Base-by-base conservation (phyloP, 1,284 basidiomycete genomes). In the Grifola frondosa region DNA sequence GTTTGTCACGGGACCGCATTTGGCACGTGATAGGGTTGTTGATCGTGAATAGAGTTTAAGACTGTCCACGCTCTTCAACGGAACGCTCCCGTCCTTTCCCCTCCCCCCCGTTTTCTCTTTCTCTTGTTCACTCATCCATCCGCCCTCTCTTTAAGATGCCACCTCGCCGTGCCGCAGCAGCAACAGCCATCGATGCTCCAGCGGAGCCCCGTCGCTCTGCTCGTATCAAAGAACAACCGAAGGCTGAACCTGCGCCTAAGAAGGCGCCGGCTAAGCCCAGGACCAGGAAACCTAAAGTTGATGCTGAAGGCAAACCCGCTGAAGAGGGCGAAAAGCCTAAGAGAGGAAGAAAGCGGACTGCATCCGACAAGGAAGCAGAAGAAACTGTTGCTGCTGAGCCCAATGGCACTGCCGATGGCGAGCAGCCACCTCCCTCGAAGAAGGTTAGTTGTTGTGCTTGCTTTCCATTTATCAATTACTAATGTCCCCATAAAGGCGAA, bases 191-290 rank as follows among this genome's bases (percentile, higher is more conserved):
- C 28, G 67, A 68, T 24, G 50, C 60, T 35, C 43, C 63, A 15
- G 53, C 67, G n/a, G 77, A 74, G 59, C 80, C 84, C 36, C 83
- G 84, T 62, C 84, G 85, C 63, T 85, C 83, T 9, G 67, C 77
- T 24, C 80, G 84, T 53, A 85, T 88, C 67, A 85, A 86, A 63
- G 82, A 81, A 16, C 73, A 76, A 48, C 82, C 81, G 40, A 84
- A 81, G 63, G 58, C 67, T 8, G 79, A 74, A 34, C 42, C 56
- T 20, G 59, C 71, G 16, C 67, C 65, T 29, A 84, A 83, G 74
- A 84, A 81, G 60, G 65, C 72, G 24, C 66, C 78, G 15, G 69
- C 77, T 10, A 86, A 86, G 64, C 78, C 81, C 30, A 71, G 80
- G 49, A 62, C 70, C 21, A 83, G 79, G 69, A 86, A 84, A 59